A percentile compares a stretch with the other conserved stretches of the same genome.
Conservation (phyloP, 129 eudicot species). For the Sambucus nigra region DNA sequence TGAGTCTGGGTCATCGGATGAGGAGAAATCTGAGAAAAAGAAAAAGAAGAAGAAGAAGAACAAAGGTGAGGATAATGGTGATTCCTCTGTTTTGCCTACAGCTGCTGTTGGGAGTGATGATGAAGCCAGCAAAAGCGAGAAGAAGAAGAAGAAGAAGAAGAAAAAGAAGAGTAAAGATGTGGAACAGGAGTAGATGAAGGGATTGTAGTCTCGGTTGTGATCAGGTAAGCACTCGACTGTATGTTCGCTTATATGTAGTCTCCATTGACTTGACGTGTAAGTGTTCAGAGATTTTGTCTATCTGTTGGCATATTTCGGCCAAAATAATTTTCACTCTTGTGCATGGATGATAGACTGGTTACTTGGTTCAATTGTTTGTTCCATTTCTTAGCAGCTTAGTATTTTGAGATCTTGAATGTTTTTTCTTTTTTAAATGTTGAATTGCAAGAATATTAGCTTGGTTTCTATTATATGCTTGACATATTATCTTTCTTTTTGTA, state of each 20-base stretch:
- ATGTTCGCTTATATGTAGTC: not conserved
- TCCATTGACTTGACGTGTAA: not conserved
- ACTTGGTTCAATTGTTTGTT: not conserved
- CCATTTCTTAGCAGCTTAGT: not conserved
- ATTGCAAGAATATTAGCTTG: not conserved
- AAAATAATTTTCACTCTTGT: not conserved
- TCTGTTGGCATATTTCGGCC: not conserved
- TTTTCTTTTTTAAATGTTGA: not conserved
- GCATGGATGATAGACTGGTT: not conserved
- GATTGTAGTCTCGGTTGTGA: too few relatives aligned
- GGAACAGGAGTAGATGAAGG: conserved; percentile 32
- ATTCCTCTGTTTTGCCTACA: conserved; percentile 4
- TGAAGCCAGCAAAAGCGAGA: conserved; percentile 32
- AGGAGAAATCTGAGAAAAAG: conserved; percentile 55
- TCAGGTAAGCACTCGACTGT: not conserved
- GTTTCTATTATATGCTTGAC: not conserved
- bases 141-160: conserved; percentile 48
- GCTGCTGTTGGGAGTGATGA: conserved; percentile 16
- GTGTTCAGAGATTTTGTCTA: not conserved
- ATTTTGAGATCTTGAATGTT: not conserved
- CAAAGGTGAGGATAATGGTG: conserved; percentile 39
- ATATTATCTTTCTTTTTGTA: not conserved
- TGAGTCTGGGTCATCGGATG: conserved; percentile 26
- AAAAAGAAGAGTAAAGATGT: conserved; percentile 53
- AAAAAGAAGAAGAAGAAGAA: conserved; percentile 48